Conservation (phyloP, 306 rosid genomes). For the Medicago arabica region DNA sequence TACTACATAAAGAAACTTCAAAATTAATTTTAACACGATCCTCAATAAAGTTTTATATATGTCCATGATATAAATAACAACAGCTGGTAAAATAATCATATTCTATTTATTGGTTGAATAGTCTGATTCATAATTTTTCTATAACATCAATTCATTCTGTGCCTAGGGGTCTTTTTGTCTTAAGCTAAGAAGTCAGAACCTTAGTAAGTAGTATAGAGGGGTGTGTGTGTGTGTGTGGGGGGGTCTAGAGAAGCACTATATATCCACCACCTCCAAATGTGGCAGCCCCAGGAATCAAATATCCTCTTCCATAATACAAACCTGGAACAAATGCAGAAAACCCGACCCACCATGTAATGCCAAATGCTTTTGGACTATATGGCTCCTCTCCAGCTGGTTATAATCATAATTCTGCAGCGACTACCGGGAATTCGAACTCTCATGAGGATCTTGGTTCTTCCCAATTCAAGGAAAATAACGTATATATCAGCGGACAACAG, state of each 20-base stretch:
- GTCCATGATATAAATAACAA: too few relatives aligned
- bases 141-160: too few relatives aligned
- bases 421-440: slow-evolving; percentile 68
- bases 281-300: slow-evolving; percentile 78
- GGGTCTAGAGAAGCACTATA: slow-evolving; percentile 69
- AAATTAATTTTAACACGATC: too few relatives aligned
- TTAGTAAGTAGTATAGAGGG: too few relatives aligned
- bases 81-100: too few relatives aligned
- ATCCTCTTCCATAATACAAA: slow-evolving; percentile 88
- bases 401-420: slow-evolving; percentile 74
- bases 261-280: slow-evolving; percentile 77
- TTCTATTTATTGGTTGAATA: too few relatives aligned
- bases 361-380: slow-evolving; percentile 78
- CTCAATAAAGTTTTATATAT: too few relatives aligned
- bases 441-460: slow-evolving; percentile 86
- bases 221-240: too few relatives aligned
- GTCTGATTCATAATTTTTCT: too few relatives aligned
- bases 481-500: slow-evolving; percentile 94
- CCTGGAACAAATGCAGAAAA: slow-evolving; percentile 78
- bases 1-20: too few relatives aligned
- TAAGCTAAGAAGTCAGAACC: too few relatives aligned
- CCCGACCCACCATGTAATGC: slow-evolving; percentile 77
- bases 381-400: slow-evolving; percentile 82
- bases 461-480: slow-evolving; percentile 85
- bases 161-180: too few relatives aligned